Base-by-base conservation (phyloP, 768 basidiomycete species). In the Podaxis sp. region DNA sequence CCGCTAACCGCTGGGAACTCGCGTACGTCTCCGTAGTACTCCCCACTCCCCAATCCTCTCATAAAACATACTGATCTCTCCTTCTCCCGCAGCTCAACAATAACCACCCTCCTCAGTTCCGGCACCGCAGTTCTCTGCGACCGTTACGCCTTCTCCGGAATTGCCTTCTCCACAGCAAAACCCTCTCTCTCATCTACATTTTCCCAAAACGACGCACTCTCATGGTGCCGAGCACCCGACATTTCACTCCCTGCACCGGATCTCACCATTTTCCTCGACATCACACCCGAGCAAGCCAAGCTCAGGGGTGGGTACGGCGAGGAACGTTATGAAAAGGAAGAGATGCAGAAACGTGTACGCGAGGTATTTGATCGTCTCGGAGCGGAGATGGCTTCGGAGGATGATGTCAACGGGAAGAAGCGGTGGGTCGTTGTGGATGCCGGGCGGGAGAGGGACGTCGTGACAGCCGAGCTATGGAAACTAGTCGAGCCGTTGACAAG, bases 1-100 rank as follows among this genome's bases (percentile, higher is more conserved):
- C 94, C 49, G 97, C 96, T 2, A 99, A 99, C 71, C 84, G 96
- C 38, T 98, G 97, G 97, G 96, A 98, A 72, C 84, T 90, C 65
- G 89, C 90, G 93, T 96, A 70, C 59, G 85, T 29, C 24, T 1
- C 25, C 25, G 2, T 19, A 36, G 25, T 27, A 19, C 22, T 8
- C 36, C 12, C 61, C 27, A n/a, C 36, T 33, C 15, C 8, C 29
- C 9, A 22, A n/a, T 57, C 13, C 22, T 41, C 27, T 22, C 38
- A 29, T 22, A 56, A 33, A 27, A 12, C n/a, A 53, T 13, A 11
- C 53, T 60, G 17, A 25, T 27, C 50, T 43, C 56, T 27, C 19
- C 19, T n/a, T n/a, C 8, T 22, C 22, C 8, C 3, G 27, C 57
- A 90, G 91, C 25, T 73, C 86, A 2, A 79, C 78, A 0, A 94